Evolutionary conservation across 371 early-diverging fungal genomes (phyloP), one percentile per base, ranked within the genome.

Genomic region (Mortierella sp.): DNA sequence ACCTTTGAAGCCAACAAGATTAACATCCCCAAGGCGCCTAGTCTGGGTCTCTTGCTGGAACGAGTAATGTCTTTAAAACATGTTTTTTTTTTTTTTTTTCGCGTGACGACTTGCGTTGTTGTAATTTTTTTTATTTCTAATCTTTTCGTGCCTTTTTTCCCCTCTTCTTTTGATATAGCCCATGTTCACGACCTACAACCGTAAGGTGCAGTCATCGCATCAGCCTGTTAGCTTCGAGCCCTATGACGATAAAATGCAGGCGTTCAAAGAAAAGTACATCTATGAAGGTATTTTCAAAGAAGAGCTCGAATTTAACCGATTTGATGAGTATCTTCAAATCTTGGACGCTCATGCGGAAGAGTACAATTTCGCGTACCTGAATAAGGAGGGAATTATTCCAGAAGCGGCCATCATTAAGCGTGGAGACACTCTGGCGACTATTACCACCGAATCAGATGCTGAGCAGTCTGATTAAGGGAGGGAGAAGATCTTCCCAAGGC

Each of bases 1-100:
- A 82, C 93, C 7, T 97, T 96, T 72, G 81, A 82, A 15, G 74
- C 83, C 0, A 81, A 81, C 11, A 89, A 89, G 43, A 86, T 98
- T 60, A 99, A 98, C 82, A 93, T 99, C 46, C 99, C 99, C 46
- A 99, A 99, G 85, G 98, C 97, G 9, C 99, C 99, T 11, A 94
- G 96, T 1, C 82, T 96, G n/a, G 99, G 99, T 21, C 86, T 99
- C 23, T 85, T 99, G 55, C 85, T 99, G 4, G 95, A 98, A 57
- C 83, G 89, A 75, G 93, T 94, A 76, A 75, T 37, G 6, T 37
- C 11, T 7, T 45, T 15, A 0, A 56, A 53, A n/a, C 48, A 62
- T n/a, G 45, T 14, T 47, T n/a, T 25, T 6, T 1, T 59, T 6
- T 28, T n/a, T n/a, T n/a, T n/a, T n/a, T n/a, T n/a, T n/a, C n/a